Evolutionary conservation across 192 early-diverging fungal genomes (phyloP), one percentile per base, ranked within the genome.

Genomic region (Podila epigama): DNA sequence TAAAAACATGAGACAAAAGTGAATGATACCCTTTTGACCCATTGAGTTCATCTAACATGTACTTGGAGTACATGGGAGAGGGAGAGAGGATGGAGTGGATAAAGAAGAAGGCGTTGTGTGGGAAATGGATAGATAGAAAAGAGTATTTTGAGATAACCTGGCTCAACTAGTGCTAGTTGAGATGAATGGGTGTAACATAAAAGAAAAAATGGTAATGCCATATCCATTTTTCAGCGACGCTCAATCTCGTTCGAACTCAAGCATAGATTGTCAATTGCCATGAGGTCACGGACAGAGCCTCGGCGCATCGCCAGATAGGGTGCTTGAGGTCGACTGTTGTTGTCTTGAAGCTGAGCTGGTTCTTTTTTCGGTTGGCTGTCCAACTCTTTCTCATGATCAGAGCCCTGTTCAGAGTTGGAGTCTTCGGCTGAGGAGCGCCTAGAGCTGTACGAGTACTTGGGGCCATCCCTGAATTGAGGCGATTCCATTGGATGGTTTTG

Each of bases 221-320:
- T 0, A 5, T 1, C n/a, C 5, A 32, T 6, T 20, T 0, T 13
- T 33, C 51, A 75, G 25, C 54, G 48, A 6, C 73, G 40, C 32
- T 54, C 56, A 13, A 68, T 44, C 51, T 77, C 73, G 33, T 77
- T 66, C 20, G 73, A 77, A 35, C 73, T 77, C 54, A 77, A 55
- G 28, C 73, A 77, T 9, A 77, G 56, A 50, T 77, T 41, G 28
- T 77, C 48, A 40, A 77, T 77, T 2, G 73, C 73, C 73, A 77
- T 77, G 6, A 77, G 25, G 29, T 77, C 73, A 4, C 73, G 57
- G 4, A 77, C 73, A 37, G 73, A 77, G 7, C 66, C 66, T 16
- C 73, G 73, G 5, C 73, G 73, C 48, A 77, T 77, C 0, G 65
- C 60, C 16, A 77, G 51, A 22, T 68, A 77, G 2, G 60, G 4